Evolutionary conservation across 352 stramenopile species (phyloP).

Genomic region (Phytophthora nicotianae): DNA sequence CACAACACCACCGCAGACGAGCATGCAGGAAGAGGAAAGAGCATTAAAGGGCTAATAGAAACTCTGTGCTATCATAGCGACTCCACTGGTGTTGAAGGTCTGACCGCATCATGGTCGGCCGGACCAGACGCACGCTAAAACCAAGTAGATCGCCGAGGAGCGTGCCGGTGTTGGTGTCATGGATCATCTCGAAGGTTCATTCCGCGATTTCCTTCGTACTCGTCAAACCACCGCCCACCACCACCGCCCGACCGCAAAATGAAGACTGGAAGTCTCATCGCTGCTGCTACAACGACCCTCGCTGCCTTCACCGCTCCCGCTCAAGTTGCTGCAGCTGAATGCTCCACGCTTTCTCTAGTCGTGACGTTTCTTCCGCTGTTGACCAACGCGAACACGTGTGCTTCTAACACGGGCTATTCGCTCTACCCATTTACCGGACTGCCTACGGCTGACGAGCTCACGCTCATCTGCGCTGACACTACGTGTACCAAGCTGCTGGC

Average conservation of each 20-base stretch:
- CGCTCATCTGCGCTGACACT: constrained; percentile 27
- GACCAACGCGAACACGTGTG: constrained; percentile 30
- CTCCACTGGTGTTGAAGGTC: neutral
- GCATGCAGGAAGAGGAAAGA: constrained; percentile 2
- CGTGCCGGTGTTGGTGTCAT: constrained; percentile 2
- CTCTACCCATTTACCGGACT: constrained; percentile 34
- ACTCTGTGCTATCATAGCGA: neutral
- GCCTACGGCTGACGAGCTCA: constrained; percentile 22
- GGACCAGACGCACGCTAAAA: constrained; percentile 24
- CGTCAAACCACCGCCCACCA: constrained; percentile 10
- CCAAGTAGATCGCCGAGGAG: neutral
- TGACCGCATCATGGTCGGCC: neutral
- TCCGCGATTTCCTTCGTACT: constrained; percentile 19
- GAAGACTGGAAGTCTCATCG: constrained; percentile 25
- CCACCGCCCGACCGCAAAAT: constrained; percentile 4
- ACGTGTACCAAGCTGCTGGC: constrained; percentile 33
- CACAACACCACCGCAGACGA: constrained; percentile 17
- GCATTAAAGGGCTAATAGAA: neutral
- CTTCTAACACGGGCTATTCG: constrained; percentile 33
- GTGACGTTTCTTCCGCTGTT: constrained; percentile 27
- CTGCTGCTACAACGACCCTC: constrained; percentile 12
- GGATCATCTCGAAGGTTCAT: constrained; percentile 12
- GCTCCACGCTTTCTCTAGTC: constrained; percentile 23
- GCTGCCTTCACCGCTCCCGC: constrained; percentile 11
- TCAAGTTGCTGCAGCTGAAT: constrained; percentile 23